phyloP scores from a whole-genome alignment of 495 filamentous ascomycete genomes.

The Neurospora hispaniola region DNA sequence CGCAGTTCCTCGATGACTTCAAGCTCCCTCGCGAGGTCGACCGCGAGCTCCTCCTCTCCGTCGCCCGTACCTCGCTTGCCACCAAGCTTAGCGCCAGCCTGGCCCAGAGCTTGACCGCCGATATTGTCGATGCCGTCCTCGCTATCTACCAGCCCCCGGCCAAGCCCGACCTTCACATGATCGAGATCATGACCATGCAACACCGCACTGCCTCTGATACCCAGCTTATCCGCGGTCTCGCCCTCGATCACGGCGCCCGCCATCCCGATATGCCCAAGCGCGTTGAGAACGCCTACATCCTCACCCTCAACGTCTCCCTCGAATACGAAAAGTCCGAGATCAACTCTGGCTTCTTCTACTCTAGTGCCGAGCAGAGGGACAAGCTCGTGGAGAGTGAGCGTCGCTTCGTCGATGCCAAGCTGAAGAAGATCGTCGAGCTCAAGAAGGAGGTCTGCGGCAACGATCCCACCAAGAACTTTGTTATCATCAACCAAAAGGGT shows the following conservation, averaged over 20 bases:
- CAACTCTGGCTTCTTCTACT: constrained; percentile 99
- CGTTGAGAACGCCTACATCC: constrained; percentile 88
- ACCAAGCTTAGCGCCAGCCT: constrained; percentile 86
- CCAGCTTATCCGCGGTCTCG: constrained; percentile 85
- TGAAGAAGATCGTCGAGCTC: constrained; percentile 94
- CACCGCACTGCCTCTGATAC: constrained; percentile 94
- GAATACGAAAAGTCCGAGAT: constrained; percentile 99
- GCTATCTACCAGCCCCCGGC: constrained; percentile 81
- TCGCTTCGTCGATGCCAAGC: constrained; percentile 89
- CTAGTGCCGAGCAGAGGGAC: constrained; percentile 87
- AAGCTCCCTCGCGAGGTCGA: constrained; percentile 81
- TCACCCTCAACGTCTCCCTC: constrained; percentile 90
- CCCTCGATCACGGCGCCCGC: constrained; percentile 88
- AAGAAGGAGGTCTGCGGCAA: constrained; percentile 97
- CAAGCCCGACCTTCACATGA: constrained; percentile 97
- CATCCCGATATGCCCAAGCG: constrained; percentile 98
- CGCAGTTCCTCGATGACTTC: constrained; percentile 86
- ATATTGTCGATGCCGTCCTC: constrained; percentile 91
- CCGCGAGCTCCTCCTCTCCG: constrained; percentile 84
- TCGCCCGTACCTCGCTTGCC: constrained; percentile 87
- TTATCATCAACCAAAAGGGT: constrained; percentile 98
- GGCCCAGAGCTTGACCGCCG: constrained; percentile 81
- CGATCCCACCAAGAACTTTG: constrained; percentile 91
- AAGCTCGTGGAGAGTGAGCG: constrained; percentile 97
- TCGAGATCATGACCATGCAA: constrained; percentile 99